These are phyloP conservation scores for Dipodascus albidus DNA, from an alignment of 805 yeast species.

Conservation along the genomic window DNA sequence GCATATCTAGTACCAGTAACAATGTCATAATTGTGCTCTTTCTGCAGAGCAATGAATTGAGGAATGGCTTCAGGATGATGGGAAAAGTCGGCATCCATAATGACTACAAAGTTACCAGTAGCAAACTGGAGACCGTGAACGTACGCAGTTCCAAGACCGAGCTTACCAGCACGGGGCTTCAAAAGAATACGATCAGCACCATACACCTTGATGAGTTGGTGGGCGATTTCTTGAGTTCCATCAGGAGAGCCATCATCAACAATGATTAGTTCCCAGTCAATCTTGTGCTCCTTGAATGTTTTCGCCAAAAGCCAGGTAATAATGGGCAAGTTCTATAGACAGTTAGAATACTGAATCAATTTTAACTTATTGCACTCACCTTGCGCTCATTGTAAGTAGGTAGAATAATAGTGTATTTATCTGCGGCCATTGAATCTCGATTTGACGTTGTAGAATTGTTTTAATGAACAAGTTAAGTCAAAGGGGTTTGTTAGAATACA, in stretches of 20 bases:
- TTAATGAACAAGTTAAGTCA: not conserved
- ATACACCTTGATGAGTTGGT: slow-evolving; percentile 32
- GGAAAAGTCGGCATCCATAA: slow-evolving; percentile 78
- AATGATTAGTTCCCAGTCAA: slow-evolving; percentile 67
- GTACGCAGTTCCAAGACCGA: slow-evolving; percentile 73
- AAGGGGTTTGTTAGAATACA: slow-evolving; percentile 5
- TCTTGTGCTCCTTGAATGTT: slow-evolving; percentile 43
- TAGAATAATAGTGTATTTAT: slow-evolving; percentile 58
- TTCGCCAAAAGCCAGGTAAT: slow-evolving; percentile 58
- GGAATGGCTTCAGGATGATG: slow-evolving; percentile 78
- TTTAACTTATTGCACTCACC: slow-evolving; percentile 11
- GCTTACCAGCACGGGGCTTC: slow-evolving; percentile 64
- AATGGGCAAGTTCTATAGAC: slow-evolving; percentile 42
- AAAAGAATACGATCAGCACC: slow-evolving; percentile 51
- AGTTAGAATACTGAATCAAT: slow-evolving; percentile 22
- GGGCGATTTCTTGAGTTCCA: slow-evolving; percentile 67
- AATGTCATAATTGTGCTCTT: slow-evolving; percentile 28
- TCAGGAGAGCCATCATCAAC: slow-evolving; percentile 77
- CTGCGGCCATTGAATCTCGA: not conserved
- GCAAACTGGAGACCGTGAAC: slow-evolving; percentile 64
- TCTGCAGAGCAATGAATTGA: slow-evolving; percentile 54
- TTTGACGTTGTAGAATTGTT: not conserved
- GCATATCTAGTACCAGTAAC: slow-evolving; percentile 56
- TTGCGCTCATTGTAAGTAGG: slow-evolving; percentile 71
- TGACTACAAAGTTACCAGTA: slow-evolving; percentile 63